Evolutionary conservation across 1,284 basidiomycete genomes (phyloP).

Genomic region (Trichosporon ovoides): DNA sequence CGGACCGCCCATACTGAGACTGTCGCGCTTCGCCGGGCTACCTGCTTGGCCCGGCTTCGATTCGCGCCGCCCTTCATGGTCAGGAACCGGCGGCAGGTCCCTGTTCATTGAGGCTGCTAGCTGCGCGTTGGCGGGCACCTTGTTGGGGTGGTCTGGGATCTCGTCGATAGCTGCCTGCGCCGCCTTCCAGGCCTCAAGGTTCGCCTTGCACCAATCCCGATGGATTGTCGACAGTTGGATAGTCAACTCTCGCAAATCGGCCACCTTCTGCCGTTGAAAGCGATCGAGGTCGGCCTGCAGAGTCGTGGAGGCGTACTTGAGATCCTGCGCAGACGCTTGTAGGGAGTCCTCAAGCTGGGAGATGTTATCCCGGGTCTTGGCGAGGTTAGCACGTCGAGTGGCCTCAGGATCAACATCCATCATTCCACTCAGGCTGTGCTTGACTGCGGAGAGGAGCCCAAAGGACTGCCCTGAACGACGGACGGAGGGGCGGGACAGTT

Average conservation of each 20-base stretch:
- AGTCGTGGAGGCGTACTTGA: constrained; percentile 91
- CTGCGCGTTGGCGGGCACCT: constrained; percentile 23
- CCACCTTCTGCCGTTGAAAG: constrained; percentile 97
- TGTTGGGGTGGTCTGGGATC: constrained; percentile 83
- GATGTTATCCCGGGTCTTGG: constrained; percentile 88
- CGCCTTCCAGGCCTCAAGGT: constrained; percentile 93
- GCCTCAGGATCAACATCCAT: constrained; percentile 98
- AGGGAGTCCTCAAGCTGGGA: constrained; percentile 88
- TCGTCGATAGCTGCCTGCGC: constrained; percentile 83
- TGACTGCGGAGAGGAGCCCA: constrained; percentile 85
- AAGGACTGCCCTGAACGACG: constrained; percentile 54
- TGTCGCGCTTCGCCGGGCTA: background rate
- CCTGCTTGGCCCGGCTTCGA: background rate
- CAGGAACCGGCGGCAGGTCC: constrained; percentile 18
- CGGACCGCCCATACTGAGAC: background rate
- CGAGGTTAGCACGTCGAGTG: constrained; percentile 84
- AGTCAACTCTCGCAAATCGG: constrained; percentile 86
- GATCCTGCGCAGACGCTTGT: constrained; percentile 80
- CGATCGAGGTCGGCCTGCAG: constrained; percentile 97
- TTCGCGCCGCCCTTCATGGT: background rate
- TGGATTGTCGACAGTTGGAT: constrained; percentile 85
- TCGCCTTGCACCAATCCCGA: constrained; percentile 94
- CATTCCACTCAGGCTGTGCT: constrained; percentile 92
- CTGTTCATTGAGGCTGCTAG: constrained; percentile 14
- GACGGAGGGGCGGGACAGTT: constrained; percentile 10